Conservation (phyloP, 2,329 filamentous ascomycete species). For the Xylaria sp. region DNA sequence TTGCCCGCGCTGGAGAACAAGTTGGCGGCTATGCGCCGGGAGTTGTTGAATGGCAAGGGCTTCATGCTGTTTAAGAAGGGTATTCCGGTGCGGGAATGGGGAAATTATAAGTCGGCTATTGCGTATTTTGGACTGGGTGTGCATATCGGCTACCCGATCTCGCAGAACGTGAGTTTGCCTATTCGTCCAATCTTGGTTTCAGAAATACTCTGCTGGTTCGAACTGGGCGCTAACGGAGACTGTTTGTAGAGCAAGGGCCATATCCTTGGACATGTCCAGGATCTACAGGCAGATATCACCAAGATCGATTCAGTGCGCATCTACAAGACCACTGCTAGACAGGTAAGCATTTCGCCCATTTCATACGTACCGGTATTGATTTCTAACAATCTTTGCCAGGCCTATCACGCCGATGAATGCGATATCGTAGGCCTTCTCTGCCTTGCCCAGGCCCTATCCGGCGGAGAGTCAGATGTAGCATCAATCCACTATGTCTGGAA, state of each 20-base stretch:
- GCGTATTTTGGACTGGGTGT: conserved; percentile 89
- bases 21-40: conserved; percentile 52
- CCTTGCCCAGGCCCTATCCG: conserved; percentile 69
- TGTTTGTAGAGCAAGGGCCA: conserved; percentile 49
- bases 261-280: conserved; percentile 84
- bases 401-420: conserved; percentile 75
- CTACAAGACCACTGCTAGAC: conserved; percentile 78
- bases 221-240: conserved; percentile 5
- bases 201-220: background rate
- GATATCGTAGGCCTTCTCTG: conserved; percentile 82
- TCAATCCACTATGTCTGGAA: conserved; percentile 80
- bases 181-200: background rate
- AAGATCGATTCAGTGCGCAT: conserved; percentile 86
- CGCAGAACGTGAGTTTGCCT: conserved; percentile 61
- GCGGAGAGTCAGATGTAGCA: conserved; percentile 78
- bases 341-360: conserved; percentile 44
- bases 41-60: conserved; percentile 77
- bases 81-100: conserved; percentile 72
- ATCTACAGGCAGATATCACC: conserved; percentile 72
- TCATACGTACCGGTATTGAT: background rate
- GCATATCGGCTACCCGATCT: conserved; percentile 82
- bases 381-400: conserved; percentile 7
- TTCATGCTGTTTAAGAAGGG: conserved; percentile 80
- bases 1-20: conserved; percentile 52
- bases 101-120: conserved; percentile 70